These are phyloP conservation scores for Chlamydomonas reinhardtii DNA, from an alignment of 163 green algal species.

Conservation along the genomic window DNA sequence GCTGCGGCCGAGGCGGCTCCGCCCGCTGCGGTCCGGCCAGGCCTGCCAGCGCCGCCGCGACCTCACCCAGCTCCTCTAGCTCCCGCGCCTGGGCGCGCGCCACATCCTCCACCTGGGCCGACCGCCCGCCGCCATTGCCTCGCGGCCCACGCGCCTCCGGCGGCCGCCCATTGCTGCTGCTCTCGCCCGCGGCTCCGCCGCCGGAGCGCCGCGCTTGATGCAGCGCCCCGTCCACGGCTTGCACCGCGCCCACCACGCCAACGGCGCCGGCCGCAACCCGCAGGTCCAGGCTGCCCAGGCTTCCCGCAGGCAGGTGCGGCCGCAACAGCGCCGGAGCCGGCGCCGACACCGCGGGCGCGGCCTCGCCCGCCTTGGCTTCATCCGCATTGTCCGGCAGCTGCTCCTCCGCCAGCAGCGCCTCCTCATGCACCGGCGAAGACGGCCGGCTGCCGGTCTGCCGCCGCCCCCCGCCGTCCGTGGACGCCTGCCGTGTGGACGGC, in stretches of 20 bases:
- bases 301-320: too few relatives aligned
- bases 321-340: neutral
- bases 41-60: constrained; percentile 28
- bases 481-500: neutral
- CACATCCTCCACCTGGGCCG: constrained; percentile 2
- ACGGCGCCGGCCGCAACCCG: too few relatives aligned
- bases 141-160: neutral
- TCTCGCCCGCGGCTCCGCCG: too few relatives aligned
- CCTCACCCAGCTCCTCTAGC: constrained; percentile 47
- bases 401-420: constrained; percentile 28
- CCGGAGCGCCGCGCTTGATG: neutral
- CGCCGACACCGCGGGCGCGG: too few relatives aligned
- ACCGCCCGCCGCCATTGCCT: neutral
- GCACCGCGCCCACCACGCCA: too few relatives aligned
- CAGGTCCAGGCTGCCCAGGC: too few relatives aligned
- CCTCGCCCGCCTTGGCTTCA: neutral
- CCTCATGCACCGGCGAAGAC: constrained; percentile 7
- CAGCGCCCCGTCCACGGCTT: neutral
- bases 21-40: constrained; percentile 3
- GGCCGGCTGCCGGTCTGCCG: neutral
- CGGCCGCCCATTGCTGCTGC: too few relatives aligned
- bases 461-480: too few relatives aligned
- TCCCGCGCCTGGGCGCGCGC: constrained; percentile 21
- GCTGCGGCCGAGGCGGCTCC: neutral
- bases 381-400: constrained; percentile 16